phyloP scores from a whole-genome alignment of 2,329 filamentous ascomycete species.

The Ophiocordyceps polyrhachis-furcata region DNA sequence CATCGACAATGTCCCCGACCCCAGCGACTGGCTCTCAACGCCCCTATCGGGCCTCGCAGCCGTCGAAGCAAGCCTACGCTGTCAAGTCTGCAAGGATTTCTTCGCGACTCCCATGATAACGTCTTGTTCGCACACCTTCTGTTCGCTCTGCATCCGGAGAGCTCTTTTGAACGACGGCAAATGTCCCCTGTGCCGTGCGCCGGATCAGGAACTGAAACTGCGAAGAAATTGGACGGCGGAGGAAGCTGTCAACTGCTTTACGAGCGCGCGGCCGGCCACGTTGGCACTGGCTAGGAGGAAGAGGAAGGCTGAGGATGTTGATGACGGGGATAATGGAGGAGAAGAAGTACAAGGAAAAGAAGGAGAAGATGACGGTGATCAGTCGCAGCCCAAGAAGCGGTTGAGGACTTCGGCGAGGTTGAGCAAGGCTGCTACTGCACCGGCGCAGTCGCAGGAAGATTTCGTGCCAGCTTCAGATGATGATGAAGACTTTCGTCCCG shows the following conservation, averaged over 20 bases:
- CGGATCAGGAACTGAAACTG: conserved; percentile 69
- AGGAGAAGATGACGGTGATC: conserved; percentile 9
- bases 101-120: conserved; percentile 90
- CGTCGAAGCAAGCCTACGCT: conserved; percentile 74
- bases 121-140: conserved; percentile 88
- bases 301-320: conserved; percentile 23
- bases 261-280: conserved; percentile 40
- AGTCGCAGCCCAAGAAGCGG: conserved; percentile 21
- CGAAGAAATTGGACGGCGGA: conserved; percentile 71
- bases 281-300: conserved; percentile 48
- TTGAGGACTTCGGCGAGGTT: conserved; percentile 32
- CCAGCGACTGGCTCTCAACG: conserved; percentile 71
- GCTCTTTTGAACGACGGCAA: conserved; percentile 67
- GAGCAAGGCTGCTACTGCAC: conserved; percentile 17
- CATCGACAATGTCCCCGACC: conserved; percentile 39
- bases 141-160: conserved; percentile 83
- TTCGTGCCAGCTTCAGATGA: conserved; percentile 10
- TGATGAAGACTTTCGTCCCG: conserved; percentile 14
- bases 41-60: conserved; percentile 44
- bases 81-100: conserved; percentile 97
- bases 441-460: conserved; percentile 5
- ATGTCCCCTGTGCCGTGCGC: conserved; percentile 66
- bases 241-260: conserved; percentile 68
- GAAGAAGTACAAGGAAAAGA: too few species aligned
- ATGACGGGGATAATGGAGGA: too few species aligned